Evolutionary conservation across 208 protist species (phyloP), one percentile per base, ranked within the genome.

Genomic region (Trypanosoma brucei): DNA sequence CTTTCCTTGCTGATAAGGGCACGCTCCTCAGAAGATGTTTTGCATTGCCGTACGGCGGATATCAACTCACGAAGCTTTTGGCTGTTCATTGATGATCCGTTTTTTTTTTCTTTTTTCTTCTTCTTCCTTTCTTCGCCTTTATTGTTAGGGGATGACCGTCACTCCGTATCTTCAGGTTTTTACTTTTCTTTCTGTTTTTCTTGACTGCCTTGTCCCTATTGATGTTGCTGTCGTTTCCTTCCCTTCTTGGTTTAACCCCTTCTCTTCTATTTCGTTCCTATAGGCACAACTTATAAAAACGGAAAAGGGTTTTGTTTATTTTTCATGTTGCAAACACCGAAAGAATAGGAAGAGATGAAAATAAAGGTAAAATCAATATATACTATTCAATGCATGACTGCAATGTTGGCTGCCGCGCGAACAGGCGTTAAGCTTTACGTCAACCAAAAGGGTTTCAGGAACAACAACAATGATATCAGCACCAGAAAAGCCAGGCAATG

Each of bases 1-100:
- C 88, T 97, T 57, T 99, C 98, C 44, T 95, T 95, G 42, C 97
- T 91, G 37, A 99, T 96, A 5, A 97, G 82, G 0, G 76, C 85
- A 31, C 98, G 88, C 83, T 99, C 98, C 49, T 99, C 98, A 9
- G 94, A 91, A 1, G 91, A 78, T 4, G 97, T 99, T 68, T 98
- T 98, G 72, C 95, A 97, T 39, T 84, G 81, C 30, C 98, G 94
- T 11, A 99, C 96, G 6, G 84, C 76, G 49, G 96, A 95, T 70
- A 99, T 99, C 22, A 99, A 81, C 68, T 99, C 98, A 58, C 93
- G 92, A 63, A 98, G 79, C 22, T 89, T 79, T 70, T 82, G 65
- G 2, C 79, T 89, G 72, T 86, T 82, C 75, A 86, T 73, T 14
- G 83, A 85, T n/a, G 30, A 33, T 54, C 83, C 84, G 90, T 90